A percentile compares a stretch with the other conserved stretches of the same genome.
Evolutionary conservation across 2,329 filamentous ascomycete genomes (phyloP).

Genomic region (Aphanocladium album): DNA sequence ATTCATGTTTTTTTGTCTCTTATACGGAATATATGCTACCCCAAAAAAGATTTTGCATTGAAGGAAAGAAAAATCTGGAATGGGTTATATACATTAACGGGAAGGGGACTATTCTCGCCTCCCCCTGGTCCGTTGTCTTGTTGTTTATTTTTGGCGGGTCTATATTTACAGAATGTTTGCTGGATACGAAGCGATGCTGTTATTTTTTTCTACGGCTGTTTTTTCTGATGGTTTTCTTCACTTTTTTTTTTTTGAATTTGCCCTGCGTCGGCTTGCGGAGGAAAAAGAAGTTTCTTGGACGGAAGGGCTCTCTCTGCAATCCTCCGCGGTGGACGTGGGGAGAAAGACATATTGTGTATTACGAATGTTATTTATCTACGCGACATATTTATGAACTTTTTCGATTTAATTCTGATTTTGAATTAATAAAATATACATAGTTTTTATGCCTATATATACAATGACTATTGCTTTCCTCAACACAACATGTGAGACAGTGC

Average conservation of each 20-base stretch:
- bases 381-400: neutral
- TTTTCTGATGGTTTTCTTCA: neutral
- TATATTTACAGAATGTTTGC: neutral
- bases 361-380: slow-evolving; percentile 10
- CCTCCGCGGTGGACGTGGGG: neutral
- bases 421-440: neutral
- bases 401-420: neutral
- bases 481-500: neutral
- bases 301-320: neutral
- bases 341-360: slow-evolving; percentile 3
- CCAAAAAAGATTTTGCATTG: too few relatives aligned
- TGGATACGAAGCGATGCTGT: neutral
- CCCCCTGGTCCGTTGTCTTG: too few relatives aligned
- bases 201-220: slow-evolving; percentile 6
- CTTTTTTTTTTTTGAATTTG: neutral
- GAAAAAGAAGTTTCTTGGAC: neutral
- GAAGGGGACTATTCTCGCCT: neutral
- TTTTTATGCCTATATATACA: slow-evolving; percentile 1
- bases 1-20: neutral
- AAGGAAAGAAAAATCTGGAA: too few relatives aligned
- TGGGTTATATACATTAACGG: neutral
- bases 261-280: neutral
- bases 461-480: neutral
- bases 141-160: neutral
- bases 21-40: neutral